Percentiles rank a stretch among this genome's conserved stretches.
Evolutionary conservation across 2,329 filamentous ascomycete species (phyloP).

Genomic region (Orbilia quercus): DNA sequence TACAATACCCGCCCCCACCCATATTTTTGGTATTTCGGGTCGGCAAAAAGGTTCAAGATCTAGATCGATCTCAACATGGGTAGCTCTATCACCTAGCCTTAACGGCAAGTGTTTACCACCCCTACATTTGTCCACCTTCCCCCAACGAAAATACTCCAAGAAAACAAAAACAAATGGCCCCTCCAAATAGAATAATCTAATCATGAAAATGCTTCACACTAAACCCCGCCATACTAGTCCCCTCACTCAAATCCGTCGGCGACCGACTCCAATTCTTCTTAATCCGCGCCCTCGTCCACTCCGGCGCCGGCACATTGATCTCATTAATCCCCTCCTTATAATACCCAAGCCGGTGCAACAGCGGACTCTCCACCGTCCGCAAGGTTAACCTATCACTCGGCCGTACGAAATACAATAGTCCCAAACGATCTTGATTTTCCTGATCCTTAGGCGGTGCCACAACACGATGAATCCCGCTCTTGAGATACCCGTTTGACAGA

Average conservation of each 20-base stretch:
- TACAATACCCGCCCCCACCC: no score
- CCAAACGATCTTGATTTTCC: slow-evolving; percentile 66
- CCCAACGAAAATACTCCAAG: no score
- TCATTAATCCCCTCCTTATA: slow-evolving; percentile 51
- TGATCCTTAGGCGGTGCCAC: slow-evolving; percentile 65
- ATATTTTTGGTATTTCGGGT: no score
- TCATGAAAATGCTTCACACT: slow-evolving; percentile 50
- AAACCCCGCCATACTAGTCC: slow-evolving; percentile 41
- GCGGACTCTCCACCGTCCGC: slow-evolving; percentile 63
- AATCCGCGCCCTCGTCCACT: slow-evolving; percentile 45
- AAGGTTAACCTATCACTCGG: slow-evolving; percentile 64
- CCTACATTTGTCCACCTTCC: neutral
- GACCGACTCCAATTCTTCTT: slow-evolving; percentile 53
- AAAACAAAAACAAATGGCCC: neutral
- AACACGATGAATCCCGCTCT: slow-evolving; percentile 65
- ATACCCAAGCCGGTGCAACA: slow-evolving; percentile 59
- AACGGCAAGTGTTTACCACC: no score
- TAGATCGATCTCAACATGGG: no score
- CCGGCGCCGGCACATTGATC: slow-evolving; percentile 31
- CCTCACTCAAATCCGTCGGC: slow-evolving; percentile 28
- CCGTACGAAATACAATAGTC: slow-evolving; percentile 68
- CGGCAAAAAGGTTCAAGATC: no score
- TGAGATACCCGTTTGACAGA: slow-evolving; percentile 66
- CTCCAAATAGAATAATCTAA: neutral
- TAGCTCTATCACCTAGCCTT: no score